These are phyloP conservation scores for Russula lepida DNA, from an alignment of 768 basidiomycete genomes.

Conservation along the genomic window DNA sequence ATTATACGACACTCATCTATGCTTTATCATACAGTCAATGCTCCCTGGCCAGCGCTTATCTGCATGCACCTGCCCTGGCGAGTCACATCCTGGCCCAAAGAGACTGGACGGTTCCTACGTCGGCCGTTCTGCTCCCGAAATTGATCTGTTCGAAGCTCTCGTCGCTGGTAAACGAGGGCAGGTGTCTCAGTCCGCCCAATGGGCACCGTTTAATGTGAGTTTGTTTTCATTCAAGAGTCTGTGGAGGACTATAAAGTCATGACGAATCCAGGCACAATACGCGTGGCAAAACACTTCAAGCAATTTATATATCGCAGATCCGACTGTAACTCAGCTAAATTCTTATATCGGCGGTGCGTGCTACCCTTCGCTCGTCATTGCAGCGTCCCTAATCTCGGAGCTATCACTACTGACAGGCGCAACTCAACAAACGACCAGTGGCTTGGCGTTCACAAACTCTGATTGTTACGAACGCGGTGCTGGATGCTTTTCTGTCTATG, in stretches of 20 bases:
- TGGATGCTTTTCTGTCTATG: conserved; percentile 66
- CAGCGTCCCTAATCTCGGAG: neutral
- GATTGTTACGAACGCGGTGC: conserved; percentile 55
- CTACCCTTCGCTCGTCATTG: neutral
- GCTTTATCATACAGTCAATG: conserved; percentile 35
- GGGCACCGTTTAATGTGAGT: conserved; percentile 42
- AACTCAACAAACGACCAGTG: conserved; percentile 75
- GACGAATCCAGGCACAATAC: conserved; percentile 58
- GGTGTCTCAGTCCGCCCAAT: conserved; percentile 83
- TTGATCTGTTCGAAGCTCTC: conserved; percentile 85
- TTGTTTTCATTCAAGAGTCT: neutral
- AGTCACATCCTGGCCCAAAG: conserved; percentile 82
- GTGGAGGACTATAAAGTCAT: neutral
- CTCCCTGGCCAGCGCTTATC: conserved; percentile 81
- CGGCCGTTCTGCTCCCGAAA: conserved; percentile 81
- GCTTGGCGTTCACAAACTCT: conserved; percentile 57
- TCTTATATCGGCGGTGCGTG: conserved; percentile 52
- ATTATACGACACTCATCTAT: neutral
- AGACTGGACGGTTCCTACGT: conserved; percentile 65
- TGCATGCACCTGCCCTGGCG: conserved; percentile 78
- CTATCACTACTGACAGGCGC: conserved; percentile 6
- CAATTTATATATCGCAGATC: conserved; percentile 51
- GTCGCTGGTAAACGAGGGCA: conserved; percentile 41
- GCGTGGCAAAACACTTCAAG: conserved; percentile 52
- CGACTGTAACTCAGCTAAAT: conserved; percentile 48